Percentiles rank a stretch among this genome's conserved stretches.
These are phyloP conservation scores for Poronia punctata DNA, from an alignment of 495 filamentous ascomycete species.

Conservation along the genomic window DNA sequence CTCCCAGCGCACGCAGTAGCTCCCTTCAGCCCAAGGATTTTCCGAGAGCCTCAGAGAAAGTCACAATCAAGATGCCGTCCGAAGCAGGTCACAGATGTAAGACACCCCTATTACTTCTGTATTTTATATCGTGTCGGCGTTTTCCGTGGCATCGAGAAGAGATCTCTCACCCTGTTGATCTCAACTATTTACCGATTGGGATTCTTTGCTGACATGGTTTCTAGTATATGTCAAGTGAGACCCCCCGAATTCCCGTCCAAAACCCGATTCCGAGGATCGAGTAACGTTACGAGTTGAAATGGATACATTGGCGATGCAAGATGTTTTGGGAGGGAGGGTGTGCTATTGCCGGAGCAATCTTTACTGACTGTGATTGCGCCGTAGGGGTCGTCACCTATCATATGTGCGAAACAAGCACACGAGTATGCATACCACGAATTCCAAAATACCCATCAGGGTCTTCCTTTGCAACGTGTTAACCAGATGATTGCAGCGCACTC, in stretches of 20 bases:
- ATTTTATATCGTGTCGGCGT: too few relatives aligned
- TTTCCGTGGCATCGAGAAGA: slow-evolving; percentile 1
- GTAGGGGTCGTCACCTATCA: slow-evolving; percentile 84
- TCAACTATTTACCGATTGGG: neutral
- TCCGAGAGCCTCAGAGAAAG: slow-evolving; percentile 30
- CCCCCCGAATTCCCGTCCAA: neutral
- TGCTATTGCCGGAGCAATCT: neutral
- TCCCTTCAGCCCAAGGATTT: slow-evolving; percentile 19
- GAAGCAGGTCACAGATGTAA: slow-evolving; percentile 81
- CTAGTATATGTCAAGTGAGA: slow-evolving; percentile 91
- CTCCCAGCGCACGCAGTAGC: slow-evolving; percentile 21
- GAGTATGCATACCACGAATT: slow-evolving; percentile 7
- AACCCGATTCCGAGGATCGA: neutral
- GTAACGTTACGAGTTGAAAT: neutral
- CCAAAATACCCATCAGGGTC: neutral
- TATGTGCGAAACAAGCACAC: slow-evolving; percentile 55
- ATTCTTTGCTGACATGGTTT: slow-evolving; percentile 27
- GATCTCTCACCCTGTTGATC: too few relatives aligned
- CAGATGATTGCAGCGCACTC: slow-evolving; percentile 75
- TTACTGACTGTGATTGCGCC: slow-evolving; percentile 11
- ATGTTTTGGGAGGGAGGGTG: neutral
- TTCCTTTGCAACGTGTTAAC: slow-evolving; percentile 35
- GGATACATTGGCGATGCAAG: too few relatives aligned
- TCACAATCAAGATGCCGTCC: slow-evolving; percentile 65
- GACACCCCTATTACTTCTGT: slow-evolving; percentile 22